Conservation (phyloP, 352 stramenopile species). For the Pythium folliculosum region DNA sequence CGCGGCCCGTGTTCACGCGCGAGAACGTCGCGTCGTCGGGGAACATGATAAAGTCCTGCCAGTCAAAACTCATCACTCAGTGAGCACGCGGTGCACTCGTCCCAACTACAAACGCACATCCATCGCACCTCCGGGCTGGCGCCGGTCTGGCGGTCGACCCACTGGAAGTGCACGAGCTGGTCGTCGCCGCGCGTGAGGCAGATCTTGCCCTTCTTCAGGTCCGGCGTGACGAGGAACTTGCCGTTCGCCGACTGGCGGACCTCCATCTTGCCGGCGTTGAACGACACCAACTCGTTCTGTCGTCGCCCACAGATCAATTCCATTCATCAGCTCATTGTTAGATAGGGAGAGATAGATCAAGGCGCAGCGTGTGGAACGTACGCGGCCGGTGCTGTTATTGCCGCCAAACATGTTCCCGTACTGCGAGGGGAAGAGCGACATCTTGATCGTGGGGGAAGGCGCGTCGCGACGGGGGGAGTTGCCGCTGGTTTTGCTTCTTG, state of each 20-base stretch:
- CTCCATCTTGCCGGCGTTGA: constrained; percentile 92
- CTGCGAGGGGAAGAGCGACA: constrained; percentile 70
- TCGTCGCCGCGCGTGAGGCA: constrained; percentile 87
- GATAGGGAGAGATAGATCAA: too few relatives aligned
- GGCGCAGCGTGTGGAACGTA: constrained; percentile 29
- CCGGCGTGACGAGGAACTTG: constrained; percentile 88
- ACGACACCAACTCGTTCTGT: constrained; percentile 87
- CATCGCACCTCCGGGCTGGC: constrained; percentile 63
- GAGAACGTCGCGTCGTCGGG: constrained; percentile 88
- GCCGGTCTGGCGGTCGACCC: constrained; percentile 88
- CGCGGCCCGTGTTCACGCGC: constrained; percentile 87
- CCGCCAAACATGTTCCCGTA: constrained; percentile 82
- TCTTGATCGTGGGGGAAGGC: neutral
- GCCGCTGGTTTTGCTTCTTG: constrained; percentile 16
- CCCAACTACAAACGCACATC: neutral
- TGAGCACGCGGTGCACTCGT: neutral
- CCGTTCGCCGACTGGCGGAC: constrained; percentile 67
- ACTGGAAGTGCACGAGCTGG: constrained; percentile 92
- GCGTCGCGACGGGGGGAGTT: neutral
- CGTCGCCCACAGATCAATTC: too few relatives aligned
- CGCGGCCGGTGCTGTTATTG: constrained; percentile 50
- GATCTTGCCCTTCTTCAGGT: constrained; percentile 91
- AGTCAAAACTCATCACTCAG: neutral
- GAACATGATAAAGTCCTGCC: constrained; percentile 91
- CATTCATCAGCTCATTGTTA: too few relatives aligned